These are phyloP conservation scores for Pseudotsuga menziesii DNA, from an alignment of 75 land plant genomes.

Conservation along the genomic window DNA sequence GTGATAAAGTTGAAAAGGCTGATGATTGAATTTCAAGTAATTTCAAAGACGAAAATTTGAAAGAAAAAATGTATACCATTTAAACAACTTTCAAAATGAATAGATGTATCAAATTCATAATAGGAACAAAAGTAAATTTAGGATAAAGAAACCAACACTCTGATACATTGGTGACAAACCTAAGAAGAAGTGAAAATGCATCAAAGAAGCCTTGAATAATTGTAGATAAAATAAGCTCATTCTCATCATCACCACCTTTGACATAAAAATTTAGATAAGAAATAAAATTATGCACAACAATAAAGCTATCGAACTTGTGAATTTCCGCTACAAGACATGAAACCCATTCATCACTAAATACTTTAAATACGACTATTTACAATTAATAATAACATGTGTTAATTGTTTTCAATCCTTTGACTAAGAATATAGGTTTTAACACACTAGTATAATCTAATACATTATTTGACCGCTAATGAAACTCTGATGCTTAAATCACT, in stretches of 20 bases:
- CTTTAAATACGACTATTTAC: too few species aligned
- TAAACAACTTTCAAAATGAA: too few species aligned
- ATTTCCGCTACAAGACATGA: slow-evolving; percentile 59
- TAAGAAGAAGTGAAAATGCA: slow-evolving; percentile 73
- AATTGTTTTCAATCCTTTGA: too few species aligned
- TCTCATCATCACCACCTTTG: slow-evolving; percentile 82
- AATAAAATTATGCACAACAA: slow-evolving; percentile 75
- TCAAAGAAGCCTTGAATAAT: slow-evolving; percentile 89
- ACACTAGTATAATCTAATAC: too few species aligned
- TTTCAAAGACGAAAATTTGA: too few species aligned
- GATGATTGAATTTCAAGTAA: too few species aligned
- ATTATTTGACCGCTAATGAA: too few species aligned
- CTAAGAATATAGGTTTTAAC: too few species aligned
- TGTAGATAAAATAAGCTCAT: slow-evolving; percentile 70
- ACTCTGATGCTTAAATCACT: too few species aligned
- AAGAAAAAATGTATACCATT: too few species aligned
- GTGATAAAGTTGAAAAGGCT: too few species aligned
- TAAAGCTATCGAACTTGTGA: slow-evolving; percentile 69
- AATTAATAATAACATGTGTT: too few species aligned
- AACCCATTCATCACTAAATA: neutral
- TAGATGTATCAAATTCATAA: neutral
- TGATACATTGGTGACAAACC: slow-evolving; percentile 22
- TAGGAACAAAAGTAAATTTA: neutral
- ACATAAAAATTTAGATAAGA: slow-evolving; percentile 87
- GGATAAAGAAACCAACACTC: neutral